Evolutionary conservation across 352 stramenopile species (phyloP).

Genomic region (Thalassiosira oceanica): DNA sequence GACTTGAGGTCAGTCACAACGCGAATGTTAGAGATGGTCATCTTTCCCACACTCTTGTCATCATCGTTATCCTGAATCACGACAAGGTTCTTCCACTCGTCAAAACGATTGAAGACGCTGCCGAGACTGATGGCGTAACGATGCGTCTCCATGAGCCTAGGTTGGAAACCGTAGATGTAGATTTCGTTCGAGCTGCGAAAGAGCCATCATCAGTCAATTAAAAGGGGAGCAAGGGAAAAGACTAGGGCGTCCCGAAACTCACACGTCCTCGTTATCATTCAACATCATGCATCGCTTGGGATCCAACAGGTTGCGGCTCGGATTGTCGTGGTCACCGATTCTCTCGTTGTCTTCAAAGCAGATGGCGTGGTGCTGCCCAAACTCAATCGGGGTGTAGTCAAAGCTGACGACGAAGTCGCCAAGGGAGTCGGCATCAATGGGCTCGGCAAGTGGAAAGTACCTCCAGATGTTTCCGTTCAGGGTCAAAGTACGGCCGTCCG

Average conservation of each 20-base stretch:
- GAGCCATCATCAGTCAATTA: no score
- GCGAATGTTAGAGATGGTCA: constrained; percentile 4
- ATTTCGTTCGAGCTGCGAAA: no score
- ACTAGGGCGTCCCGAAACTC: not conserved
- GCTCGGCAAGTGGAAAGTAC: not conserved
- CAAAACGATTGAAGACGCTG: constrained; percentile 6
- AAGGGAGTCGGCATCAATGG: not conserved
- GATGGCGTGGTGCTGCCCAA: constrained; percentile 10
- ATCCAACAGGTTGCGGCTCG: not conserved
- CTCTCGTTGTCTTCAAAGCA: constrained; percentile 20
- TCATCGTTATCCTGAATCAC: constrained; percentile 18
- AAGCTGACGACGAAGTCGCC: constrained; percentile 16
- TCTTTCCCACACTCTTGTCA: constrained; percentile 11
- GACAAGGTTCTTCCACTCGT: constrained; percentile 7
- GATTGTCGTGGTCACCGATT: constrained; percentile 1
- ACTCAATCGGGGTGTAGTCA: constrained; percentile 8
- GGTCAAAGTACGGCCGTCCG: constrained; percentile 2
- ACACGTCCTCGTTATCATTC: no score
- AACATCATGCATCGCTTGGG: constrained; percentile 1
- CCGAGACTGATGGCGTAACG: constrained; percentile 12
- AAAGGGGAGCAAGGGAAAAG: no score
- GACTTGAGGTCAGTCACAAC: constrained; percentile 7
- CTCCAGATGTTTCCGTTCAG: constrained; percentile 12
- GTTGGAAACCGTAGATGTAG: not conserved
- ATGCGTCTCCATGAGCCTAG: not conserved